Conservation (phyloP, 2,329 filamentous ascomycete species). For the Didymella keratinophila region DNA sequence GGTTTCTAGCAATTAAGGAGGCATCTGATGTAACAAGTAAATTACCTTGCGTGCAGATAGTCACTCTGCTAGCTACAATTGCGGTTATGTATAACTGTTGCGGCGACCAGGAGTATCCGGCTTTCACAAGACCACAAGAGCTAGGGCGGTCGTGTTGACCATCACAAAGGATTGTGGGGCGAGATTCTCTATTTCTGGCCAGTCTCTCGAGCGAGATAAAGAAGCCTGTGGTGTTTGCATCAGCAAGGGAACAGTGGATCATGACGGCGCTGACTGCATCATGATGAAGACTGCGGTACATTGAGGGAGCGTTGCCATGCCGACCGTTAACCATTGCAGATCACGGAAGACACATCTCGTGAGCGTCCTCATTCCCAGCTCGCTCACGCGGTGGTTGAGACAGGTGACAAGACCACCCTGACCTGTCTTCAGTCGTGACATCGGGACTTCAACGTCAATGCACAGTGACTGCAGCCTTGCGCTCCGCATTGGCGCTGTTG, state of each 20-base stretch:
- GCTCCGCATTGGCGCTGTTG: slow-evolving; percentile 2
- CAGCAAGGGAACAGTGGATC: slow-evolving; percentile 15
- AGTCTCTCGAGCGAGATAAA: neutral
- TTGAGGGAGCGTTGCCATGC: slow-evolving; percentile 15
- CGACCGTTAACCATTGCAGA: slow-evolving; percentile 7
- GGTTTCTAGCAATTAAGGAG: too few relatives aligned
- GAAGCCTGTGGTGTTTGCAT: neutral
- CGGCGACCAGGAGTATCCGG: too few relatives aligned
- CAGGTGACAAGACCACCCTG: slow-evolving; percentile 4
- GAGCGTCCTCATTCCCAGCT: slow-evolving; percentile 7
- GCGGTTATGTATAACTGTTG: too few relatives aligned
- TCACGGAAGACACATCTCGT: slow-evolving; percentile 9
- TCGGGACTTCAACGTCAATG: neutral
- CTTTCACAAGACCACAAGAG: too few relatives aligned
- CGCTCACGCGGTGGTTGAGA: slow-evolving; percentile 13
- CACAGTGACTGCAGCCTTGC: neutral
- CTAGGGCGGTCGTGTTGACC: neutral
- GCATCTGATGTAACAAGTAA: too few relatives aligned
- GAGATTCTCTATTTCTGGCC: neutral
- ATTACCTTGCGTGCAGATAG: too few relatives aligned
- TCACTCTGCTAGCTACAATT: too few relatives aligned
- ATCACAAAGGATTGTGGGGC: neutral
- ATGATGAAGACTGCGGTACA: slow-evolving; percentile 1
- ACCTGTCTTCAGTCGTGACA: neutral
- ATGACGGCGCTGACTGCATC: slow-evolving; percentile 19